These are phyloP conservation scores for Penicillium paneum DNA, from an alignment of 2,329 filamentous ascomycete genomes.

Conservation along the genomic window DNA sequence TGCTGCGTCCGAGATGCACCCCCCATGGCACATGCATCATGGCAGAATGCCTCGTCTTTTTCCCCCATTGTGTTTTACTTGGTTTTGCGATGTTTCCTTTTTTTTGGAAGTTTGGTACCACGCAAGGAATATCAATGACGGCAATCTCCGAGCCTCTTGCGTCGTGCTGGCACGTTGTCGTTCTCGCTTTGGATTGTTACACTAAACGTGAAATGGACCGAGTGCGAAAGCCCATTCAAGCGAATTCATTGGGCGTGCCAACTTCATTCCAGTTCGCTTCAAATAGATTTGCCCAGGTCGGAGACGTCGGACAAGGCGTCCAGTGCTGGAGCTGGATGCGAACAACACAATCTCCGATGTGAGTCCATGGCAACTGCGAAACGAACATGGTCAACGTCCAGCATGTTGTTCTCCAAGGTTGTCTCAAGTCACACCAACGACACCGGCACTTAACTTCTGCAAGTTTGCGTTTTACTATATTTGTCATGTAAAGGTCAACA, in stretches of 20 bases:
- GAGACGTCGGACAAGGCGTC: constrained; percentile 21
- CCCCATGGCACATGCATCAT: constrained; percentile 1
- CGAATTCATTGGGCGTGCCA: constrained; percentile 12
- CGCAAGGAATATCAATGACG: constrained; percentile 9
- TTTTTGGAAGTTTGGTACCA: constrained; percentile 3
- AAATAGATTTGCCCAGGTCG: background rate
- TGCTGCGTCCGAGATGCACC: constrained; percentile 3
- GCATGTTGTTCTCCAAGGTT: background rate
- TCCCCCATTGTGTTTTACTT: background rate
- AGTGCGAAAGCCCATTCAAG: constrained; percentile 16
- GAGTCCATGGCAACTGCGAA: constrained; percentile 3
- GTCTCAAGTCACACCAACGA: constrained; percentile 4
- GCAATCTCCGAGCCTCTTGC: constrained; percentile 21
- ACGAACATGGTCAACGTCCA: constrained; percentile 7
- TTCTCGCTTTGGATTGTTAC: constrained; percentile 11
- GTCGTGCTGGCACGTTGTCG: constrained; percentile 3
- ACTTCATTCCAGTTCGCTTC: background rate
- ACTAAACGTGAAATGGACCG: constrained; percentile 21
- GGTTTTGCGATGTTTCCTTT: background rate
- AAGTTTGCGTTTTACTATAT: background rate
- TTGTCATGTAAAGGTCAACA: background rate
- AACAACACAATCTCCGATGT: constrained; percentile 3
- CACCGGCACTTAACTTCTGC: background rate
- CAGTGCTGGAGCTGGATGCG: constrained; percentile 6
- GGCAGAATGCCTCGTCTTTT: background rate